Evolutionary conservation across 495 filamentous ascomycete species (phyloP), one percentile per base, ranked within the genome.

Genomic region (Talaromyces adpressus): DNA sequence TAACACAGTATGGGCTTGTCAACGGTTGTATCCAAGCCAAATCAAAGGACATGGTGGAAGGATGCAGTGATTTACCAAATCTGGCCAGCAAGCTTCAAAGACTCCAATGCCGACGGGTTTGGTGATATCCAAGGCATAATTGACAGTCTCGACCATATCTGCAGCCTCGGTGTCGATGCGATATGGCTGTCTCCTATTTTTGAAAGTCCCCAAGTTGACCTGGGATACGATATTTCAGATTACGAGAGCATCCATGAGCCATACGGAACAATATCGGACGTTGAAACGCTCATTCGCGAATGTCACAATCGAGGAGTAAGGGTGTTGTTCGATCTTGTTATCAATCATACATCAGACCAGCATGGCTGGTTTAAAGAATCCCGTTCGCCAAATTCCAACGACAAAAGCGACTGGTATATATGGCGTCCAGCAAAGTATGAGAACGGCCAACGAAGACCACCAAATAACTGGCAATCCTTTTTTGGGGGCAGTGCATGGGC

Each of bases 321-420:
- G 63, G 62, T 88, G 34, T 74, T 89, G 22, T 76, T 90, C 63
- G 80, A 83, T 57, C 69, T 84, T 14, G 82, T 84, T 1, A 76
- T 84, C 25, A 85, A 84, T 62, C 82, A 84, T 67, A 84, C 82
- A 27, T 81, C 74, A 18, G 75, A 82, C 64, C 71, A 87, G 76
- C 87, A 89, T 64, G 72, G 70, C 16, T 89, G 87, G 87, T 90
- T 90, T 68, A 65, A 76, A 56, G 82, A 88, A 63, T 85, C 85
- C 4, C 71, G 79, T 52, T 76, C 72, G 2, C 81, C 75, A 29
- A 82, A 72, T 63, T 67, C 73, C 49, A 87, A 79, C 67, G 67
- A 76, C 1, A 87, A 86, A 67, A 69, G 83, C 9, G 81, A 89
- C 70, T 89, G 83, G 81, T 89, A 90, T 67, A 82, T 88, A 64